Evolutionary conservation across 305 asterid genomes (phyloP).

Genomic region (Fraxinus sp.): DNA sequence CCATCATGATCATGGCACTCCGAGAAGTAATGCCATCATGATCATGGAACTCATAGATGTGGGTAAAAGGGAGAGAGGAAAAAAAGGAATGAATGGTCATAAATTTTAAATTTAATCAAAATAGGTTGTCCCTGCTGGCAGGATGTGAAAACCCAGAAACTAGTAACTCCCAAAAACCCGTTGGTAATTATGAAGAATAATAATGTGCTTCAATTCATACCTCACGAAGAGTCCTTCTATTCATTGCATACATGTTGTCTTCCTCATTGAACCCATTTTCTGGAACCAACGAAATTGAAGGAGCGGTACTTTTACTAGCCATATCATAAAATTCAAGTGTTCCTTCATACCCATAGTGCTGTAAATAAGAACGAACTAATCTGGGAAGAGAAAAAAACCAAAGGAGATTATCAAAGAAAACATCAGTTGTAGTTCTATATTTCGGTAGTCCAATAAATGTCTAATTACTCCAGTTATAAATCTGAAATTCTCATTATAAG

Average conservation of each 20-base stretch:
- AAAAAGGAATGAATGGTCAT: neutral
- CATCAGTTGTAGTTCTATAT: conserved; percentile 9
- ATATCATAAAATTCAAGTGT: conserved; percentile 65
- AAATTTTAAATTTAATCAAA: neutral
- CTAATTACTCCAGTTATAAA: conserved; percentile 4
- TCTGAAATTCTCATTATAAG: conserved; percentile 6
- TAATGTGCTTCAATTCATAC: conserved; percentile 41
- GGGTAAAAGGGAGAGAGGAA: neutral
- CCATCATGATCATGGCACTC: neutral
- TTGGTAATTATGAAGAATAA: conserved; percentile 1
- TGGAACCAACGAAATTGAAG: conserved; percentile 58
- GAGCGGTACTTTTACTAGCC: conserved; percentile 64
- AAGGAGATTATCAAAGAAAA: conserved; percentile 1
- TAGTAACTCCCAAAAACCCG: neutral
- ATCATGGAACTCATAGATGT: neutral
- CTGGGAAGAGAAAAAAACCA: conserved; percentile 43
- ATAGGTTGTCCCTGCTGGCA: conserved; percentile 6
- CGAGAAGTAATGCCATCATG: neutral
- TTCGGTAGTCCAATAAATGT: neutral
- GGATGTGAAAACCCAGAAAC: conserved; percentile 1
- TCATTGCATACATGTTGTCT: conserved; percentile 49
- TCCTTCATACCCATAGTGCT: conserved; percentile 88
- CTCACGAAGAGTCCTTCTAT: conserved; percentile 74
- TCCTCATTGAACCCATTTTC: conserved; percentile 58
- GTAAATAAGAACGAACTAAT: conserved; percentile 81